Conservation (phyloP, 2,329 filamentous ascomycete species). For the Bisporella sp. region DNA sequence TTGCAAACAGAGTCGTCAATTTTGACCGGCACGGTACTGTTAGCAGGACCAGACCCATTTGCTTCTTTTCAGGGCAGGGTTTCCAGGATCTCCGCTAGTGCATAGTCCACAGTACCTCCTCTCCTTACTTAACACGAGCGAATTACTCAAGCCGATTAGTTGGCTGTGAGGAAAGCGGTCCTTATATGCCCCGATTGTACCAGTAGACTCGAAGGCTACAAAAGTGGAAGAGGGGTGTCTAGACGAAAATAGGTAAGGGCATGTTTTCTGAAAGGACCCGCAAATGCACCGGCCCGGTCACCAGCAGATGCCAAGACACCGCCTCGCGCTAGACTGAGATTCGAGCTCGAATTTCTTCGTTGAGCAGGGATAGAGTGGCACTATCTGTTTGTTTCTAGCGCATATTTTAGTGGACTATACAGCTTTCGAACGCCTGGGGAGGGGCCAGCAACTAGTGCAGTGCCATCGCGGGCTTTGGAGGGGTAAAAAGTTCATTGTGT, state of each 20-base stretch:
- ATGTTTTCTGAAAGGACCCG: background rate
- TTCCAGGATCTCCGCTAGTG: background rate
- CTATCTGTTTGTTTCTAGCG: too few species aligned
- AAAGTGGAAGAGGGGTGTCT: background rate
- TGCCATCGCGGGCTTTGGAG: background rate
- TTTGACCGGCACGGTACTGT: background rate
- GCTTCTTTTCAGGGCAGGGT: background rate
- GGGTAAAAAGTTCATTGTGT: background rate
- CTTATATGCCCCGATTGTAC: background rate
- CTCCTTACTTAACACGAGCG: background rate
- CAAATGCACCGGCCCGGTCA: background rate
- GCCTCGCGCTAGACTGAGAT: background rate
- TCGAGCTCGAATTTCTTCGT: background rate
- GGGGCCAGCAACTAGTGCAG: background rate
- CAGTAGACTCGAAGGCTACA: background rate
- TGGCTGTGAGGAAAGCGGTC: background rate
- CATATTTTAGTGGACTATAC: too few species aligned
- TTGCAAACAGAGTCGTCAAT: background rate
- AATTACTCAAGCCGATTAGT: background rate
- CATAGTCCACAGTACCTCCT: background rate
- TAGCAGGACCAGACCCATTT: background rate
- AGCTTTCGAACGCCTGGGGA: background rate
- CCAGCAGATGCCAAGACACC: background rate
- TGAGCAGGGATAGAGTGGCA: background rate
- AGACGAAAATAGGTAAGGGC: background rate